Percentiles rank a stretch among this genome's conserved stretches.
Evolutionary conservation across 2,329 filamentous ascomycete species (phyloP).

Genomic region (Colletotrichum destructivum): DNA sequence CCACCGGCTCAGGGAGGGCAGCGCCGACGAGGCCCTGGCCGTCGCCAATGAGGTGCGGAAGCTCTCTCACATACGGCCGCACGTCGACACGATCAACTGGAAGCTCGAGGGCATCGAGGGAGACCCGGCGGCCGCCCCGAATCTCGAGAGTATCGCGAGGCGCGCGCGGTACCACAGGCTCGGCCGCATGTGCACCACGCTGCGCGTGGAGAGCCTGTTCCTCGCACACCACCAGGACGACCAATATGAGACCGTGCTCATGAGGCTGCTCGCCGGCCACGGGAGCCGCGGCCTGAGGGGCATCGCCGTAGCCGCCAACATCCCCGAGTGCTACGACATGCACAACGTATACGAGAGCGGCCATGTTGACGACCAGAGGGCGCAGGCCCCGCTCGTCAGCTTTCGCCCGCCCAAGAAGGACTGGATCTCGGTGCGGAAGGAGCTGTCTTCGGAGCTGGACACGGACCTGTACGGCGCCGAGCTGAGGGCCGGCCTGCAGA

Average conservation of each 20-base stretch:
- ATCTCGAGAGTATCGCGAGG: slow-evolving; percentile 85
- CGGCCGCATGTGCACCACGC: slow-evolving; percentile 70
- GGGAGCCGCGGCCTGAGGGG: slow-evolving; percentile 79
- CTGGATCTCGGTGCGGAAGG: slow-evolving; percentile 38
- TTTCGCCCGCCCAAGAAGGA: slow-evolving; percentile 52
- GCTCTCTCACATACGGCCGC: slow-evolving; percentile 50
- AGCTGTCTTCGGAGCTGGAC: slow-evolving; percentile 46
- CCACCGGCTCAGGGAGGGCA: slow-evolving; percentile 69
- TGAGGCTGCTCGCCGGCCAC: slow-evolving; percentile 80
- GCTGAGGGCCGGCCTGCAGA: slow-evolving; percentile 24
- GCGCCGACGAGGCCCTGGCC: slow-evolving; percentile 64
- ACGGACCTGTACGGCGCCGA: slow-evolving; percentile 48
- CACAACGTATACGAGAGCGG: slow-evolving; percentile 81
- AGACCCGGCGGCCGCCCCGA: slow-evolving; percentile 61
- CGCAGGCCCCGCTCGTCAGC: slow-evolving; percentile 54
- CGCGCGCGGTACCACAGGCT: slow-evolving; percentile 80
- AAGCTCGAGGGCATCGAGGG: slow-evolving; percentile 48
- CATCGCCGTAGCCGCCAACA: slow-evolving; percentile 74
- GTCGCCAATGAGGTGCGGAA: slow-evolving; percentile 59
- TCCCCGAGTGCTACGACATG: slow-evolving; percentile 88
- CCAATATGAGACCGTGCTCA: slow-evolving; percentile 89
- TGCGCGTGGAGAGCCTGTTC: slow-evolving; percentile 73
- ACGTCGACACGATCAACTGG: slow-evolving; percentile 65
- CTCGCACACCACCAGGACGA: slow-evolving; percentile 93
- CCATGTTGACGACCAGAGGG: slow-evolving; percentile 62